Evolutionary conservation across 179 eudicot genomes (phyloP).

Genomic region (Silene coronaria): DNA sequence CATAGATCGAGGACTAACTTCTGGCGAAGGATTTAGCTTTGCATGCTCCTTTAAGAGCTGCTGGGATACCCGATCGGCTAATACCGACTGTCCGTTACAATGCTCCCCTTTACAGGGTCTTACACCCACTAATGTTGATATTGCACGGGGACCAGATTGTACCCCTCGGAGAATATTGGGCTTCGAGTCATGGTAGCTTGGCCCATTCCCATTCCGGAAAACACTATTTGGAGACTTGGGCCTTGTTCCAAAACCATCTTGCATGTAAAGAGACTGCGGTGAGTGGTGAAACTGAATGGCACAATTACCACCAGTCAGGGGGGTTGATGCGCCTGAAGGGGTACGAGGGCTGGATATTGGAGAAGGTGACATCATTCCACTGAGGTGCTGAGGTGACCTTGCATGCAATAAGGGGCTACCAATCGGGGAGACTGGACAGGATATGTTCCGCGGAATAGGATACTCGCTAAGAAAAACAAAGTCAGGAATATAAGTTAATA

Average conservation of each 20-base stretch:
- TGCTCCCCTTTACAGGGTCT: conserved; percentile 34
- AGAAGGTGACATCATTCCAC: conserved; percentile 72
- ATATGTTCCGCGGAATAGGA: conserved; percentile 59
- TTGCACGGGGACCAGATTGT: conserved; percentile 53
- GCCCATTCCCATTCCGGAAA: conserved; percentile 43
- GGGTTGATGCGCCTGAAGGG: conserved; percentile 80
- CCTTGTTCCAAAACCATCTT: conserved; percentile 45
- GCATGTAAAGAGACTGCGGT: conserved; percentile 48
- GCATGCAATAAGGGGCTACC: conserved; percentile 76
- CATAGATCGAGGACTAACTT: conserved; percentile 49
- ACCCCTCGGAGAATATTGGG: conserved; percentile 50
- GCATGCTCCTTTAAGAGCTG: conserved; percentile 63
- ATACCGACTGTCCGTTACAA: conserved; percentile 50
- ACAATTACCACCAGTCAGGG: conserved; percentile 55
- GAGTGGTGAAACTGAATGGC: conserved; percentile 53
- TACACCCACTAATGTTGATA: conserved; percentile 34
- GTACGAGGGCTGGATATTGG: conserved; percentile 82
- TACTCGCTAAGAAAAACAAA: conserved; percentile 48
- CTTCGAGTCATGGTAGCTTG: conserved; percentile 44
- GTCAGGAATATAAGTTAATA: conserved; percentile 2
- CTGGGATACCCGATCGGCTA: conserved; percentile 74
- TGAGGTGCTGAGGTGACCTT: conserved; percentile 67
- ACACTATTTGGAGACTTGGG: conserved; percentile 52
- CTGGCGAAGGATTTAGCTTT: conserved; percentile 47
- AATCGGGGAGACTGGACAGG: conserved; percentile 86